phyloP scores from a whole-genome alignment of 1,284 basidiomycete species.

The Porodaedalea pini region DNA sequence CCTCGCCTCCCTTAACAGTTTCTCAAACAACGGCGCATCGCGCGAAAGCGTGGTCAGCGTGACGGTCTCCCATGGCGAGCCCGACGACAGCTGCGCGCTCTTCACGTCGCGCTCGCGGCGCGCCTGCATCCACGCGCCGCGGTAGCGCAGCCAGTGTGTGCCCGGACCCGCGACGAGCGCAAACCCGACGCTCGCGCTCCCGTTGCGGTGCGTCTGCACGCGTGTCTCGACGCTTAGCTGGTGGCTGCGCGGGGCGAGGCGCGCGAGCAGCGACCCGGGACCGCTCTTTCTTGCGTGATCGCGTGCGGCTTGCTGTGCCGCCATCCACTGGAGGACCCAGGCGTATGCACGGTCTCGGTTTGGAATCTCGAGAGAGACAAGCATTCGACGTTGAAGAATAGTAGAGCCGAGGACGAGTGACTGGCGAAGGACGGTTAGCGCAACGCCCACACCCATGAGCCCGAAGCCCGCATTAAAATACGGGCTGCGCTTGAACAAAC shows the following conservation, averaged over 20 bases:
- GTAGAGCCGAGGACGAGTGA: slow-evolving; percentile 67
- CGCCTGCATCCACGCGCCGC: slow-evolving; percentile 93
- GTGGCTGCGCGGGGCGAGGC: slow-evolving; percentile 68
- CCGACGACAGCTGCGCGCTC: slow-evolving; percentile 88
- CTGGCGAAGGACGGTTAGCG: slow-evolving; percentile 70
- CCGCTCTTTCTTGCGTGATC: too few relatives aligned
- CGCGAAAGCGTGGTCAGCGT: slow-evolving; percentile 90
- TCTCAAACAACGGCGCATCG: slow-evolving; percentile 78
- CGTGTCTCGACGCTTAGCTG: slow-evolving; percentile 93
- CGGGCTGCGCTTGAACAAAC: slow-evolving; percentile 60
- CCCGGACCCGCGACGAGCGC: slow-evolving; percentile 95
- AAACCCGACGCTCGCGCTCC: slow-evolving; percentile 83
- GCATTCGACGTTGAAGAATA: slow-evolving; percentile 82
- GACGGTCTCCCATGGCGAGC: slow-evolving; percentile 96
- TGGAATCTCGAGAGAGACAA: slow-evolving; percentile 94
- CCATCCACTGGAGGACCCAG: slow-evolving; percentile 99
- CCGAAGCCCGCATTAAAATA: slow-evolving; percentile 97
- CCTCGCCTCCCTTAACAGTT: slow-evolving; percentile 83
- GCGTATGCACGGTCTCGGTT: slow-evolving; percentile 94
- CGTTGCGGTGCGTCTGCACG: slow-evolving; percentile 85
- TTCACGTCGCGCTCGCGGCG: slow-evolving; percentile 92
- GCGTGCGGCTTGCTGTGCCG: slow-evolving; percentile 54
- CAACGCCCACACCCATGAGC: slow-evolving; percentile 89
- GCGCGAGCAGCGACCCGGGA: slow-evolving; percentile 33
- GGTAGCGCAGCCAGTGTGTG: slow-evolving; percentile 89